Percentiles rank a stretch among this genome's conserved stretches.
Evolutionary conservation across 2,329 filamentous ascomycete genomes (phyloP).

Genomic region (Fonsecaea pedrosoi): DNA sequence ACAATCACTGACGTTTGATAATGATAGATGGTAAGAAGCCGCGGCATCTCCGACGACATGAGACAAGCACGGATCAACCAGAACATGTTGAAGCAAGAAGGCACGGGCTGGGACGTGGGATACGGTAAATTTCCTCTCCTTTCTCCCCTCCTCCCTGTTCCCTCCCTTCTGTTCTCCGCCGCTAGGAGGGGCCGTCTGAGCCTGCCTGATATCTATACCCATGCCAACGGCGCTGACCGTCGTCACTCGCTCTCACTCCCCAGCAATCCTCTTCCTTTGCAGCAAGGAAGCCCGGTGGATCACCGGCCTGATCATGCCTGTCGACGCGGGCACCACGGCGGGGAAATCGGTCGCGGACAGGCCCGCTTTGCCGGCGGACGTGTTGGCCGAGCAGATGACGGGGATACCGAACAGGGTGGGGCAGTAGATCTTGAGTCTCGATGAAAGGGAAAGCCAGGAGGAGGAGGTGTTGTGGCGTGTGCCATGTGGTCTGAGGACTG

Average conservation of each 20-base stretch:
- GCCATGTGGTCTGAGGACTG: no score
- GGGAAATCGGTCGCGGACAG: slow-evolving; percentile 18
- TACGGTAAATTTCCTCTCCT: not conserved
- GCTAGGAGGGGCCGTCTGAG: not conserved
- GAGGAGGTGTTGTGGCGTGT: no score
- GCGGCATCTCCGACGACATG: slow-evolving; percentile 43
- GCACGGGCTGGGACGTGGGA: slow-evolving; percentile 26
- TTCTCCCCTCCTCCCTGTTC: not conserved
- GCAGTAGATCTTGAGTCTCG: not conserved
- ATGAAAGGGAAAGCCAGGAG: not conserved
- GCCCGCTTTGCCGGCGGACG: slow-evolving; percentile 23
- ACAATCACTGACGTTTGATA: slow-evolving; percentile 25
- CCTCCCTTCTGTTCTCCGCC: not conserved
- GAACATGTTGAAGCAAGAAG: slow-evolving; percentile 40
- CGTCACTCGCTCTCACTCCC: no score
- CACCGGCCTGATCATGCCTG: slow-evolving; percentile 28
- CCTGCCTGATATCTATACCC: not conserved
- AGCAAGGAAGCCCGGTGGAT: slow-evolving; percentile 30
- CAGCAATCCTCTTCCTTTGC: slow-evolving; percentile 25
- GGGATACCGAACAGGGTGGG: slow-evolving; percentile 23
- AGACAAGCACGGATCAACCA: slow-evolving; percentile 40
- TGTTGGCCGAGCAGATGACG: slow-evolving; percentile 24
- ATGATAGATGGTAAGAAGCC: slow-evolving; percentile 28
- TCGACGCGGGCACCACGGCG: slow-evolving; percentile 30
- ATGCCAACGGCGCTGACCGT: no score